These are phyloP conservation scores for Oryza glumipatula DNA, from an alignment of 176 grass and related monocot species.

Conservation along the genomic window DNA sequence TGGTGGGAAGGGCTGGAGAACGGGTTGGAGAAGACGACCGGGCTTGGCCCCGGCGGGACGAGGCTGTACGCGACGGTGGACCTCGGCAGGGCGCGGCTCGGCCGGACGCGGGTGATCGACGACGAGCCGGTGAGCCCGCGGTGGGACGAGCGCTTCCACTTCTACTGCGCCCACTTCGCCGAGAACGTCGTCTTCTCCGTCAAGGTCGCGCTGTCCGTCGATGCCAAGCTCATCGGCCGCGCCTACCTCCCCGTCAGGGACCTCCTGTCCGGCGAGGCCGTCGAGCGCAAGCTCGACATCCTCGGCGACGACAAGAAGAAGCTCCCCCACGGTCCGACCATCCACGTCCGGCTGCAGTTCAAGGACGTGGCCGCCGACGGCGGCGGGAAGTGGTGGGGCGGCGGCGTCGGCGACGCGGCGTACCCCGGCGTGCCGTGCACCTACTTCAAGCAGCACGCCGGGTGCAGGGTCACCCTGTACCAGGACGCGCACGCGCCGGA, in stretches of 20 bases:
- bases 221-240: slow-evolving; percentile 80
- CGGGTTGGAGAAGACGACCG: slow-evolving; percentile 71
- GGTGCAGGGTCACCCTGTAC: slow-evolving; percentile 84
- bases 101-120: slow-evolving; percentile 72
- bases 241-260: slow-evolving; percentile 76
- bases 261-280: slow-evolving; percentile 43
- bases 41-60: slow-evolving; percentile 69
- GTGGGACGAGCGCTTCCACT: slow-evolving; percentile 91
- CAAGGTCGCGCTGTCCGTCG: slow-evolving; percentile 65
- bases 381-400: slow-evolving; percentile 59
- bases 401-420: slow-evolving; percentile 49
- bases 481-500: slow-evolving; percentile 87
- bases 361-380: slow-evolving; percentile 56
- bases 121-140: slow-evolving; percentile 77
- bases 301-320: slow-evolving; percentile 37
- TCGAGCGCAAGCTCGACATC: slow-evolving; percentile 70
- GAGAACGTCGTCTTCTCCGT: slow-evolving; percentile 76
- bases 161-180: slow-evolving; percentile 91
- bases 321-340: slow-evolving; percentile 54
- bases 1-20: slow-evolving; percentile 6
- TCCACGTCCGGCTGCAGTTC: slow-evolving; percentile 69
- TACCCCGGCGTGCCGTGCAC: slow-evolving; percentile 79
- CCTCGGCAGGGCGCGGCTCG: slow-evolving; percentile 72
- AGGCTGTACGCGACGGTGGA: slow-evolving; percentile 86
- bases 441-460: slow-evolving; percentile 88